A percentile compares a stretch with the other conserved stretches of the same genome.
phyloP scores from a whole-genome alignment of 2,329 filamentous ascomycete genomes.

The Venturia asperata region DNA sequence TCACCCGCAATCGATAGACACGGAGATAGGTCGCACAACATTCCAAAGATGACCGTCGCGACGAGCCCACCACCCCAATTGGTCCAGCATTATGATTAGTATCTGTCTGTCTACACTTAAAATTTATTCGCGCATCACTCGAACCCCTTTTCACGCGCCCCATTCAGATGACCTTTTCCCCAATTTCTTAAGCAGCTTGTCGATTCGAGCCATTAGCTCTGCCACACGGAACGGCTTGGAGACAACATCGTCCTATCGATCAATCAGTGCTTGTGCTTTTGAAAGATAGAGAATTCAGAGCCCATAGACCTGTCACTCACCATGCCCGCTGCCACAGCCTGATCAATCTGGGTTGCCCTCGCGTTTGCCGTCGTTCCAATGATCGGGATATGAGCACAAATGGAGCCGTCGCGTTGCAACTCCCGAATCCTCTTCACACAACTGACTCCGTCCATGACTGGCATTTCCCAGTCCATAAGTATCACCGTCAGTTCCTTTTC shows the following conservation, averaged over 20 bases:
- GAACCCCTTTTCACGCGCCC: not conserved
- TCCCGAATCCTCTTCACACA: conserved; percentile 17
- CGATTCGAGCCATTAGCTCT: conserved; percentile 23
- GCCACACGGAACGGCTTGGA: conserved; percentile 31
- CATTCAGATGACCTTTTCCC: not conserved
- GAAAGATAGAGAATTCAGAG: not conserved
- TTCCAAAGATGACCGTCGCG: too few species aligned
- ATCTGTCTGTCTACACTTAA: too few species aligned
- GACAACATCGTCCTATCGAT: conserved; percentile 20
- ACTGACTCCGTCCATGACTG: conserved; percentile 19
- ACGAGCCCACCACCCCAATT: too few species aligned
- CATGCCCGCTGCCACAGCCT: conserved; percentile 18
- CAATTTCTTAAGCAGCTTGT: not conserved
- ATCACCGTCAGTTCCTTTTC: conserved; percentile 13
- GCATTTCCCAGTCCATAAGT: conserved; percentile 20
- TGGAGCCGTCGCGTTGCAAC: conserved; percentile 3
- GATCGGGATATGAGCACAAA: conserved; percentile 14
- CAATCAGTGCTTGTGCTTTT: not conserved
- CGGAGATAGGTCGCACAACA: too few species aligned
- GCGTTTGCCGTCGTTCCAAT: conserved; percentile 20
- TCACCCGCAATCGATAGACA: too few species aligned
- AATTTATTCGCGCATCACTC: too few species aligned
- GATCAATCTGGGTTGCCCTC: conserved; percentile 17
- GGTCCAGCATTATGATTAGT: too few species aligned
- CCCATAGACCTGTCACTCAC: not conserved